Base-by-base conservation (phyloP, 192 early-diverging fungal species). In the Coemansia sp. region DNA sequence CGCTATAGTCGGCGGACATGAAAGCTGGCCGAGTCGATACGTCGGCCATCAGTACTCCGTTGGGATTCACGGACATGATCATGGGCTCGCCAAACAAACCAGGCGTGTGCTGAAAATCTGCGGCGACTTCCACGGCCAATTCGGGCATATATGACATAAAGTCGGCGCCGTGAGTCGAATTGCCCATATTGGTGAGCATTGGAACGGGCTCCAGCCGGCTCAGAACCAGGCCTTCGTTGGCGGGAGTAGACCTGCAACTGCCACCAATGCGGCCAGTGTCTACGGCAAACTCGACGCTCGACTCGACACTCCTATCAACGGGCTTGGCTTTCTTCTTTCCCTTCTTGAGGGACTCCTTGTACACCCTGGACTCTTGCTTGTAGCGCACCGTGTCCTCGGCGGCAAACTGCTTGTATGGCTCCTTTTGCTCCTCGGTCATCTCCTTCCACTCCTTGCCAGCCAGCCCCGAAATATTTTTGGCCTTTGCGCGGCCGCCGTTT, bases 351-450 rank as follows among this genome's bases (percentile, higher is more conserved):
- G 61, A 43, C 62, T 77, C 74, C 74, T 59, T 64, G 53, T 85
- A 86, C 7, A 50, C 50, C 64, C 85, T 74, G 83, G 87, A 91
- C 64, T 91, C 88, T 38, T 73, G 70, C 34, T 89, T 90, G 70
- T 92, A 91, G 16, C 90, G 78, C 25, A 71, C 70, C 58, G 89
- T 91, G 66, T 92, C 90, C 52, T 77, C 76, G 1, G 77, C 66
- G 9, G 87, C 86, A 45, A 79, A 83, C 38, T 88, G 57, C 26
- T 70, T 62, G 79, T 86, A 91, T 23, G 79, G 85, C 23, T 66
- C 64, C 10, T 77, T 72, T 26, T 88, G 73, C 23, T 77, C 74
- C 2, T 65, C 72, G 5, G 85, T 62, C 85, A 92, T 85, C 11
- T 76, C 78, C 23, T 79, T 72, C 91, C 91, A 92, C 60, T 79